A percentile compares a stretch with the other conserved stretches of the same genome.
Conservation (phyloP, 345 rosid genomes). For the Euphorbia peplus region DNA sequence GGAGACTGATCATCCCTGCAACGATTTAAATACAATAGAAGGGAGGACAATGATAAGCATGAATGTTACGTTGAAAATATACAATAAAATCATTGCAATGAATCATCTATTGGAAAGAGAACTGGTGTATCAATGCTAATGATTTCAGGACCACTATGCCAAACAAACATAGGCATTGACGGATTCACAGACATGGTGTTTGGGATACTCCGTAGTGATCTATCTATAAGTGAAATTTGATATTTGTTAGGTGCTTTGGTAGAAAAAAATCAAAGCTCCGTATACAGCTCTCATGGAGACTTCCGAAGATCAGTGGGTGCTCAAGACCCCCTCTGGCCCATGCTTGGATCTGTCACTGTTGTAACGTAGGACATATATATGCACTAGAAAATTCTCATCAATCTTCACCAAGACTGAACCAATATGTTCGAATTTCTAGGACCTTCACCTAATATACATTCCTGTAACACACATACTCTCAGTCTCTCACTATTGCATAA, state of each 20-base stretch:
- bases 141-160: neutral
- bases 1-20: conserved; percentile 39
- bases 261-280: too few relatives aligned
- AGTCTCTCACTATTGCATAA: neutral
- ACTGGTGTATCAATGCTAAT: neutral
- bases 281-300: too few relatives aligned
- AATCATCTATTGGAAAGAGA: neutral
- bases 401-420: neutral
- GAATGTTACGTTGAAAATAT: too few relatives aligned
- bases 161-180: too few relatives aligned
- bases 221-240: too few relatives aligned
- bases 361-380: neutral
- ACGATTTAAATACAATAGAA: neutral
- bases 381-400: neutral
- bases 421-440: neutral
- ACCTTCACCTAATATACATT: neutral
- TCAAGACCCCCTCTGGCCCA: too few relatives aligned
- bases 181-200: too few relatives aligned
- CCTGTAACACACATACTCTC: neutral
- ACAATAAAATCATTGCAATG: neutral
- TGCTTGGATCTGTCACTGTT: too few relatives aligned
- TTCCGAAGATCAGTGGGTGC: too few relatives aligned
- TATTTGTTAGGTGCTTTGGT: too few relatives aligned
- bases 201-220: too few relatives aligned
- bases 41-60: neutral